A percentile compares a stretch with the other conserved stretches of the same genome.
Conservation (phyloP, 2,329 filamentous ascomycete genomes). For the Amesomyces nigricolor region DNA sequence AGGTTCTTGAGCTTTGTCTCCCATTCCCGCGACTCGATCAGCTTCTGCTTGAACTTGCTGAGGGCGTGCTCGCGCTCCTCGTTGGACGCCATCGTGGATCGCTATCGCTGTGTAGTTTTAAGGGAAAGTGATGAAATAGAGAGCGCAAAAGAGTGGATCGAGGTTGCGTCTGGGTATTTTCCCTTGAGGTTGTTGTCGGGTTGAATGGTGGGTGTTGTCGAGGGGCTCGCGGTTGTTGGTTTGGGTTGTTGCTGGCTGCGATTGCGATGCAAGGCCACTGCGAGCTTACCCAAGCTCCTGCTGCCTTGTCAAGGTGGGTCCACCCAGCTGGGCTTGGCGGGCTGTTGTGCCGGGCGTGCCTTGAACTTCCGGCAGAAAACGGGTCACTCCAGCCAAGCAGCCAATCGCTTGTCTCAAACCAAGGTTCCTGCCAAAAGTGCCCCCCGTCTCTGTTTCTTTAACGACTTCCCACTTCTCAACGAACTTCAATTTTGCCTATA, state of each 20-base stretch:
- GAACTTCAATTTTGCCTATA: no score
- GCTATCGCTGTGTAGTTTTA: not conserved
- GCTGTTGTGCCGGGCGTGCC: not conserved
- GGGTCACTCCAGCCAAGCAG: no score
- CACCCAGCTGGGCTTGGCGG: not conserved
- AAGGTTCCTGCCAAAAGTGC: no score
- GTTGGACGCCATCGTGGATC: conserved; percentile 45
- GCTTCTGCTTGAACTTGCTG: conserved; percentile 70
- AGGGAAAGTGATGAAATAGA: not conserved
- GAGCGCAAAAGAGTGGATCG: not conserved
- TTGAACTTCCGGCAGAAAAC: conserved; percentile 1
- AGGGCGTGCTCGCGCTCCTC: conserved; percentile 64
- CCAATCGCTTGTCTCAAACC: not conserved
- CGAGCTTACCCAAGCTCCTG: conserved; percentile 36
- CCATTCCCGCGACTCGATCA: conserved; percentile 95
- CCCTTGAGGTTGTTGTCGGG: not conserved
- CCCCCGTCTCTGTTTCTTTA: no score
- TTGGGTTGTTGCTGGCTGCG: conserved; percentile 14
- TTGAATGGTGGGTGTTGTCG: conserved; percentile 3
- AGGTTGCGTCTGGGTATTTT: not conserved
- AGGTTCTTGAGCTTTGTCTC: conserved; percentile 94
- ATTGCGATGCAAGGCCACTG: conserved; percentile 8
- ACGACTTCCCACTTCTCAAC: no score
- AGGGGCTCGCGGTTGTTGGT: conserved; percentile 12
- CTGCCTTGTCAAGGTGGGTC: conserved; percentile 31